Evolutionary conservation across 164 flowering plant species (phyloP), one percentile per base, ranked within the genome.

Genomic region (Taxillus chinensis): DNA sequence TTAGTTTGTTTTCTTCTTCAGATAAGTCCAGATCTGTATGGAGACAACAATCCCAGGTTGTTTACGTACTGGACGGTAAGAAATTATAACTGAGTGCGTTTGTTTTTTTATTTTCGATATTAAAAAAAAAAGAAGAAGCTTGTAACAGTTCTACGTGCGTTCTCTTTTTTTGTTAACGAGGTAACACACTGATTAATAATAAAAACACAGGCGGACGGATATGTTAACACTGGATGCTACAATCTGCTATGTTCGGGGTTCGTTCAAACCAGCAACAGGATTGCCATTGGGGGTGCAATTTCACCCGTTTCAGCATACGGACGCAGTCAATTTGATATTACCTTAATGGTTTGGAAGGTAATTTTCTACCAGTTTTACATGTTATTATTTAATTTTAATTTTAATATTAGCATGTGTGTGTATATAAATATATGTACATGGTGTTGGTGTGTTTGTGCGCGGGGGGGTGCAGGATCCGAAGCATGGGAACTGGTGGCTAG

Each of bases 51-150:
- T 64, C 93, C 98, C 2, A 83, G 98, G 66, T 91, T 92, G 75
- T 92, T 92, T 71, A 92, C 98, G 27, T 92, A 92, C 67, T 92
- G 98, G 98, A 92, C 98, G 42, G 98, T 92, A 69, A 87, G 90
- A 79, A 48, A 15, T 0, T 1, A 9, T n/a, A n/a, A n/a, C n/a
- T n/a, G n/a, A n/a, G n/a, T 55, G 16, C 50, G 41, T 42, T 11
- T 37, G 1, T 63, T 3, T 17, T 53, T 9, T 41, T 40, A 15
- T 58, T 8, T 17, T 60, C n/a, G n/a, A n/a, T n/a, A n/a, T n/a
- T n/a, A n/a, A n/a, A n/a, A n/a, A n/a, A n/a, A n/a, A n/a, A n/a
- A n/a, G n/a, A n/a, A n/a, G n/a, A n/a, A n/a, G n/a, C 41, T 48
- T 57, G 45, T 14, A 56, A 15, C 14, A 39, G 12, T 17, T 40